Base-by-base conservation (phyloP, 441 rosid genomes). In the Breynia disticha region DNA sequence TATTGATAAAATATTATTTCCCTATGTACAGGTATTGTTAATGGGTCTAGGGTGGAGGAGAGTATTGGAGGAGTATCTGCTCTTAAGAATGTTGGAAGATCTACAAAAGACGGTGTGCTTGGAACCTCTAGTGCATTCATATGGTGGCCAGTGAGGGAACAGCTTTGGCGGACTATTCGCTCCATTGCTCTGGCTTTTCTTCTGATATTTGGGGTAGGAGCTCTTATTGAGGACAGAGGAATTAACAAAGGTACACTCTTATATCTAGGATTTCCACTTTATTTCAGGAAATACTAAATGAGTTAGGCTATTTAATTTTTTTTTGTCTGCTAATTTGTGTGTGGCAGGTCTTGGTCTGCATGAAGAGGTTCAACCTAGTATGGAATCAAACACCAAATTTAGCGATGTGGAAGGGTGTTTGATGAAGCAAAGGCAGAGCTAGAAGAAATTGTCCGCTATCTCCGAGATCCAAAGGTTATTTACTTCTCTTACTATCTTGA, bases 391-490 rank as follows among this genome's bases (percentile, higher is more conserved):
- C 69, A 86, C 98, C 52, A 93, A 93, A 73, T 93, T 93, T 60
- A 75, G 69, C 50, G 96, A 93, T 47, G 97, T 89, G n/a, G 13
- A 93, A 93, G 66, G 96, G 97, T 54, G 95, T n/a, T 93, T 66
- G 97, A 93, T 71, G 97, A 93, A 80, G 98, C 98, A 52, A 88
- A 89, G 66, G 73, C 90, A 19, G 97, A 93, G 78, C 72, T 89
- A 19, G 98, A 89, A 72, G 97, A 88, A 72, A 93, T 93, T 68
- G 95, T 93, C 50, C 97, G 84, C 68, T 93, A 93, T 70, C 96
- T 93, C 19, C 84, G 97, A 16, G 97, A 93, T 77, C 97, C 98
- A n/a, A 93, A 93, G 88, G 97, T 84, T 58, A 54, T 35, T 13
- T 24, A 19, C 17, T 19, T 24, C 49, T 56, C 44, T 19, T 22